These are phyloP conservation scores for Hanseniaspora thailandica DNA, from an alignment of 805 yeast species.

Conservation along the genomic window DNA sequence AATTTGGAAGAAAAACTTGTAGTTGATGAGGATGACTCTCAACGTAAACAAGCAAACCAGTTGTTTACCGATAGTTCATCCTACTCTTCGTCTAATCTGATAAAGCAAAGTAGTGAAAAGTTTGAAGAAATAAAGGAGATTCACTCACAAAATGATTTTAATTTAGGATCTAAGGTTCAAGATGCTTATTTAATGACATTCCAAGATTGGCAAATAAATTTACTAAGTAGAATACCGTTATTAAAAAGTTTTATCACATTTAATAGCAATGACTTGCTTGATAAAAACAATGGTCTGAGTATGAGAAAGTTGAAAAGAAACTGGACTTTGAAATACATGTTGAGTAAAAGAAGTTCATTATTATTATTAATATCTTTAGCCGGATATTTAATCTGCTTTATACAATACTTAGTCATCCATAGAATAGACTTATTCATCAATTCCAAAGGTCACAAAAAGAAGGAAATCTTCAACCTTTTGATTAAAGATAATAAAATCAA, in stretches of 20 bases:
- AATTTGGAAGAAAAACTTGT: neutral
- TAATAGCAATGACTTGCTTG: neutral
- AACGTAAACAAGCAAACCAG: conserved; percentile 2
- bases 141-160: neutral
- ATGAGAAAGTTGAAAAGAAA: conserved; percentile 12
- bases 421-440: conserved; percentile 1
- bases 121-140: neutral
- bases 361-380: conserved; percentile 43
- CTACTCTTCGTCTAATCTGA: neutral
- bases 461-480: conserved; percentile 11
- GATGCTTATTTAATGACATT: conserved; percentile 19
- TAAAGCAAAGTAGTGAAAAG: neutral
- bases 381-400: conserved; percentile 42
- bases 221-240: neutral
- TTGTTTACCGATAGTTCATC: neutral
- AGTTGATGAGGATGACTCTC: neutral
- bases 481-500: conserved; percentile 12
- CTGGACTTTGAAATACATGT: conserved; percentile 35
- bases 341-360: conserved; percentile 41
- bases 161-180: conserved; percentile 17
- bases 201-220: conserved; percentile 16
- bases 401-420: conserved; percentile 43
- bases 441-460: neutral
- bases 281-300: neutral
- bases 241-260: neutral